These are phyloP conservation scores for Herpetomonas tarakana DNA, from an alignment of 208 protist genomes.

Conservation along the genomic window DNA sequence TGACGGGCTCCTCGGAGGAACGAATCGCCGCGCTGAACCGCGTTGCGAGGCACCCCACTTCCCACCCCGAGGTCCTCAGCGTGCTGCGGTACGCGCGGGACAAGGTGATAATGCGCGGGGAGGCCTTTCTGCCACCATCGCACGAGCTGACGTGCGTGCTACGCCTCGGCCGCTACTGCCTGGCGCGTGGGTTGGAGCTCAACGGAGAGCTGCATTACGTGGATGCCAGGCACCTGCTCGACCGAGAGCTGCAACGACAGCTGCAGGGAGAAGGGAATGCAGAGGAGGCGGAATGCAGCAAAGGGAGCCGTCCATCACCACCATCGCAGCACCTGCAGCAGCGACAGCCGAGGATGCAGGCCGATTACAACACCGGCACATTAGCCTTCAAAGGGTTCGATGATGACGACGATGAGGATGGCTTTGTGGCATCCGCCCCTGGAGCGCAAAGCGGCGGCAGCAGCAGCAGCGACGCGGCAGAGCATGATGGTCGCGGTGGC, in stretches of 20 bases:
- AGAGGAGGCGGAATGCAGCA: neutral
- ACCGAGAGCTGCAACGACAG: constrained; percentile 2
- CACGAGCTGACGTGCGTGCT: constrained; percentile 46
- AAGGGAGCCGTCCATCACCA: neutral
- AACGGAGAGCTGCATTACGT: constrained; percentile 45
- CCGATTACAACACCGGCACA: constrained; percentile 74
- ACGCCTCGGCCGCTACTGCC: constrained; percentile 54
- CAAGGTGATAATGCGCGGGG: constrained; percentile 31
- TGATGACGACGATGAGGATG: constrained; percentile 41
- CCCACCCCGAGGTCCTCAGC: constrained; percentile 52
- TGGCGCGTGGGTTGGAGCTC: constrained; percentile 41
- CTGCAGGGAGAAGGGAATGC: neutral
- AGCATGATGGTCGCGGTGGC: no score
- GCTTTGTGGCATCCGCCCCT: neutral
- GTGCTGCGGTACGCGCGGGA: constrained; percentile 51
- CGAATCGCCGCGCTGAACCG: constrained; percentile 24
- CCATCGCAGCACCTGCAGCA: neutral
- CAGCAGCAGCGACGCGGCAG: neutral
- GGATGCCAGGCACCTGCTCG: constrained; percentile 44
- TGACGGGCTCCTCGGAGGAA: constrained; percentile 25
- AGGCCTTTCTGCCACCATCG: constrained; percentile 32
- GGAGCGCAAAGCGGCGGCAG: neutral
- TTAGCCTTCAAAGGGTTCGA: constrained; percentile 65
- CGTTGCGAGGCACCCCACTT: constrained; percentile 46
- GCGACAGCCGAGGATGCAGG: constrained; percentile 31